These are phyloP conservation scores for Skeletonema marinoi DNA, from an alignment of 108 stramenopile species.

Conservation along the genomic window DNA sequence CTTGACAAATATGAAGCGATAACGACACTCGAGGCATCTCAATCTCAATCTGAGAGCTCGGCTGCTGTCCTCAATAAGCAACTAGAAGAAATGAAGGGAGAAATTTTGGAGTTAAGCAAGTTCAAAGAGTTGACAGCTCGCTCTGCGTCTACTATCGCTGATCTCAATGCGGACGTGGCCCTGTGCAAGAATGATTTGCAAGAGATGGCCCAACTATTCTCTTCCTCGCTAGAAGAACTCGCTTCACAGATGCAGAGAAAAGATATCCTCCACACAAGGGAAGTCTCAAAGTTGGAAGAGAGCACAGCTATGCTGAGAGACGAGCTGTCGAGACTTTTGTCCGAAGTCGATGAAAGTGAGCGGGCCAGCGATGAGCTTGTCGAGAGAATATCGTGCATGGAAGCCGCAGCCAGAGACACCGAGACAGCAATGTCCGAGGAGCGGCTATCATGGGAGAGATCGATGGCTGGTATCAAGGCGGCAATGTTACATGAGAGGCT, in stretches of 20 bases:
- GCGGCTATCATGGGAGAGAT: neutral
- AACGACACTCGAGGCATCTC: conserved; percentile 1
- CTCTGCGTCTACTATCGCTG: neutral
- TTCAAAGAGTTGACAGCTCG: conserved; percentile 15
- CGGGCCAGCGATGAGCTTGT: neutral
- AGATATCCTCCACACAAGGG: conserved; percentile 5
- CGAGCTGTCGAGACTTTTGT: conserved; percentile 6
- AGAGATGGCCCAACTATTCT: conserved; percentile 9
- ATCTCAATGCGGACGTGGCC: conserved; percentile 9
- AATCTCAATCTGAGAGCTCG: neutral
- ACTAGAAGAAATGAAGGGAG: neutral
- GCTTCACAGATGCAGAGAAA: neutral
- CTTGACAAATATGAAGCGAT: conserved; percentile 13
- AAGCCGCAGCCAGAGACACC: conserved; percentile 9
- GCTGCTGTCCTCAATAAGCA: neutral
- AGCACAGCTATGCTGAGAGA: neutral
- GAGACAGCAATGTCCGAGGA: neutral
- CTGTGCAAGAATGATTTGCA: neutral
- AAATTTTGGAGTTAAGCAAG: conserved; percentile 16
- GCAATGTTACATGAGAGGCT: conserved; percentile 20
- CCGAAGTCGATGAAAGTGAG: neutral
- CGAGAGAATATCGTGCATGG: neutral
- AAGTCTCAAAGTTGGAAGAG: conserved; percentile 10
- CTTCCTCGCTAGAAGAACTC: neutral
- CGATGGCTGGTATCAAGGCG: conserved; percentile 6